These are phyloP conservation scores for Gamsiella multidivaricata DNA, from an alignment of 192 early-diverging fungal genomes.

Conservation along the genomic window DNA sequence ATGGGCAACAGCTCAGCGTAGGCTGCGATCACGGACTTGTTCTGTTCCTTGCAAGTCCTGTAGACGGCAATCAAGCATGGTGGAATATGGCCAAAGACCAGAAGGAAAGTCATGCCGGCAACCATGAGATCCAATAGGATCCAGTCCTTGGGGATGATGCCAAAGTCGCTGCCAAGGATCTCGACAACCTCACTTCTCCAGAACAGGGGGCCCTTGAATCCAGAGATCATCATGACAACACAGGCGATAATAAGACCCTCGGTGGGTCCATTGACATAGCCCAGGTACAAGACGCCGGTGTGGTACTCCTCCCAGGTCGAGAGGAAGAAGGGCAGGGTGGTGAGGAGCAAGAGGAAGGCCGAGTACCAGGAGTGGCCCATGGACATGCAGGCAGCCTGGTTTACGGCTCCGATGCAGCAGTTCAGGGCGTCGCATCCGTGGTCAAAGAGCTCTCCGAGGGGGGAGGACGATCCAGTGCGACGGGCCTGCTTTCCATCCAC, in stretches of 20 bases:
- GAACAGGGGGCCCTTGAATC: constrained; percentile 67
- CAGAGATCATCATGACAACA: constrained; percentile 73
- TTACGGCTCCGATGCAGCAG: constrained; percentile 78
- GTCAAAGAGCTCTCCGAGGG: constrained; percentile 87
- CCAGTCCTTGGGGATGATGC: constrained; percentile 55
- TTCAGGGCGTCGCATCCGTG: constrained; percentile 91
- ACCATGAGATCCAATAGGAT: constrained; percentile 57
- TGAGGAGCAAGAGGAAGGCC: constrained; percentile 69
- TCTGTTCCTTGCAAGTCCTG: constrained; percentile 63
- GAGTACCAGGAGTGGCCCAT: constrained; percentile 77
- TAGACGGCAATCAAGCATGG: constrained; percentile 61
- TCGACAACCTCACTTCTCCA: constrained; percentile 40
- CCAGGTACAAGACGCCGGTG: constrained; percentile 86
- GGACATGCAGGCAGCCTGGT: constrained; percentile 79
- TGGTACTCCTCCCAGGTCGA: constrained; percentile 94
- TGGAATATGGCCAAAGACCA: constrained; percentile 66
- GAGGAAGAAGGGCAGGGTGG: constrained; percentile 82
- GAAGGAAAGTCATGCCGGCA: constrained; percentile 54
- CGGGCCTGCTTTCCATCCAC: constrained; percentile 89
- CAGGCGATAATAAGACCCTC: constrained; percentile 83
- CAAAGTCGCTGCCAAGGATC: constrained; percentile 49
- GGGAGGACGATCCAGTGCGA: constrained; percentile 79
- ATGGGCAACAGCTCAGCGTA: constrained; percentile 74
- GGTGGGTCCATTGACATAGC: constrained; percentile 87
- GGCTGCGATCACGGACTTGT: constrained; percentile 70